Evolutionary conservation across 768 basidiomycete genomes (phyloP).

Genomic region (Pleurotus giganteus): DNA sequence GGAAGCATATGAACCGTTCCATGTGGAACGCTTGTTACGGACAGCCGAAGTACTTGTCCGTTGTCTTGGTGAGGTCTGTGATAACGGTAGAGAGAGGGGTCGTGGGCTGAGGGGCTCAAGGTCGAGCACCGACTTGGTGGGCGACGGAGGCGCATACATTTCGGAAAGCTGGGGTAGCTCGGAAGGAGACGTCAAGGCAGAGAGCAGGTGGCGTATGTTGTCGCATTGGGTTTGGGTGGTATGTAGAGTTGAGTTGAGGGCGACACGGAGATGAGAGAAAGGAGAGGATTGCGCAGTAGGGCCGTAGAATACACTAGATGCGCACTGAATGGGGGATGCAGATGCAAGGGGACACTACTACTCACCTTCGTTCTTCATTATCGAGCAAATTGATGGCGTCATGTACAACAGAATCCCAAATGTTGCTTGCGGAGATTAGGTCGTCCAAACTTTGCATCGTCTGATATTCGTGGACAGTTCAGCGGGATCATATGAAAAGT

Average conservation of each 20-base stretch:
- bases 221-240: constrained; percentile 81
- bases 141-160: constrained; percentile 86
- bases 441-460: constrained; percentile 66
- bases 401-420: constrained; percentile 75
- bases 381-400: constrained; percentile 67
- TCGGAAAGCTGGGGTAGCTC: constrained; percentile 78
- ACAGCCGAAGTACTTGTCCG: constrained; percentile 25
- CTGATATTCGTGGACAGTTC: constrained; percentile 32
- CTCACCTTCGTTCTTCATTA: constrained; percentile 65
- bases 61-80: constrained; percentile 19
- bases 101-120: constrained; percentile 25
- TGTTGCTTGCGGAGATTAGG: constrained; percentile 61
- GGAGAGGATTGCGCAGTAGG: constrained; percentile 46
- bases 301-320: constrained; percentile 33
- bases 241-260: constrained; percentile 71
- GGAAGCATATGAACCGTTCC: constrained; percentile 67
- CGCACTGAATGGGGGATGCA: not conserved
- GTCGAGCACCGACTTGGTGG: constrained; percentile 31
- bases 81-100: constrained; percentile 44
- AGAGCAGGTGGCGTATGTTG: constrained; percentile 74
- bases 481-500: not conserved
- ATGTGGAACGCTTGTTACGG: constrained; percentile 63
- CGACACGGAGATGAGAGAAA: constrained; percentile 59
- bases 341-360: not conserved
- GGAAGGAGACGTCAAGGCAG: constrained; percentile 69